Evolutionary conservation across 768 basidiomycete genomes (phyloP).

Genomic region (Termitomyces sp.): DNA sequence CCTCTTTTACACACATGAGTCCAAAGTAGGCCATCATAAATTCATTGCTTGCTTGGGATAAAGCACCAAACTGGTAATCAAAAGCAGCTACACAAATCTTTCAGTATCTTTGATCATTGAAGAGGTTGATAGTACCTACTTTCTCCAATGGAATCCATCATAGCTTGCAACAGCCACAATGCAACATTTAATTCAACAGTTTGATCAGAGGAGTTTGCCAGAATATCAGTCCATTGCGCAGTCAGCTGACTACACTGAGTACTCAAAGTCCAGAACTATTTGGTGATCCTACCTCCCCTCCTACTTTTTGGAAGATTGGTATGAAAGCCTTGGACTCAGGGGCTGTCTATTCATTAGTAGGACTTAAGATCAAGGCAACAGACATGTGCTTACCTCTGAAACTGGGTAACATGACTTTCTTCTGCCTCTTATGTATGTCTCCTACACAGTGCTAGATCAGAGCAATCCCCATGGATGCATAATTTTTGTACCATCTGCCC

Average conservation of each 20-base stretch:
- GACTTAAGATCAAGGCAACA: background rate
- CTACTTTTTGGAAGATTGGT: constrained; percentile 38
- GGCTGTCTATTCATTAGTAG: constrained; percentile 13
- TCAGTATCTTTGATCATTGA: background rate
- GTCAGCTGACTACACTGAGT: constrained; percentile 29
- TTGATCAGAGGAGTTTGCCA: constrained; percentile 35
- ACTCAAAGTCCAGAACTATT: background rate
- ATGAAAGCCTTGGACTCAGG: constrained; percentile 47
- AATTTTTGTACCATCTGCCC: constrained; percentile 44
- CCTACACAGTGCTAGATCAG: constrained; percentile 13
- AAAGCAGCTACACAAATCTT: constrained; percentile 32
- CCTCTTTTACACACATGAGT: constrained; percentile 30
- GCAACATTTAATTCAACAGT: constrained; percentile 41
- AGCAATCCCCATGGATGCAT: background rate
- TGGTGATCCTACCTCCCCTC: constrained; percentile 31
- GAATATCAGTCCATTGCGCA: constrained; percentile 43
- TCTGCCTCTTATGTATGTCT: constrained; percentile 47
- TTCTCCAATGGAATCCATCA: constrained; percentile 47
- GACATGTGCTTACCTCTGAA: constrained; percentile 36
- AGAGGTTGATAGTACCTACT: constrained; percentile 19
- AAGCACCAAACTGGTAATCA: constrained; percentile 51
- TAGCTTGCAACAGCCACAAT: constrained; percentile 42
- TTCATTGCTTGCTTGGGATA: constrained; percentile 41
- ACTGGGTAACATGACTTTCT: constrained; percentile 48
- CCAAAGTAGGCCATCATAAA: constrained; percentile 51